Base-by-base conservation (phyloP, 768 basidiomycete species). In the Amanita phalloides region DNA sequence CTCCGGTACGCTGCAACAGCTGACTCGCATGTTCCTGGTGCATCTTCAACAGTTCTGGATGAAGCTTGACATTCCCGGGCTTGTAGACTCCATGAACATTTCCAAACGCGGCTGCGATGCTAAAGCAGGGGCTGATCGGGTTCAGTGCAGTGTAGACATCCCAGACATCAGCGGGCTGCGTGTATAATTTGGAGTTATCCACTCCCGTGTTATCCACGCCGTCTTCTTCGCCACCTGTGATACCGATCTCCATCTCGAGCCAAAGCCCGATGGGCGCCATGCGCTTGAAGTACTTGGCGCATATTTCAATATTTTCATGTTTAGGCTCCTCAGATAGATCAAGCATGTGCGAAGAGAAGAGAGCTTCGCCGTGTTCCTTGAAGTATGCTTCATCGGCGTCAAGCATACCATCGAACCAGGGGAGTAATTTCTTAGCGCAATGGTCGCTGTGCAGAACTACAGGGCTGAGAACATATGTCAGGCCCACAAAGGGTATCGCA, bases 181-280 rank as follows among this genome's bases (percentile, higher is more conserved):
- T 99, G 78, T 99, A 99, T 62, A 98, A 75, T 54, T 79, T 78
- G 43, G 84, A 74, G 71, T 98, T 99, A 73, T 99, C 96, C 56
- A 92, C 92, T 38, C 75, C 82, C 43, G 91, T 86, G 78, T 99
- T 99, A 73, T 99, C 95, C 45, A 99, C 96, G 65, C 96, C 95
- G 64, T 98, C 96, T 68, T 99, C 96, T 69, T 99, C 96, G 61
- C 96, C 96, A 63, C 96, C 96, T 47, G 96, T 99, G 71, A 99
- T 98, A 63, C 96, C 96, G 66, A 99, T 99, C 72, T 99, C 96
- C 96, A 99, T 99, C 79, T 99, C 96, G 67, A 99, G 90, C 91
- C 91, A 99, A 55, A 90, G 71, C 48, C 89, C 86, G 63, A 98
- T 68, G 55, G 85, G 81, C 2, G 89, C 87, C 92, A 98, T 88